phyloP scores from a whole-genome alignment of 352 stramenopile species.

The Phytophthora sp. region DNA sequence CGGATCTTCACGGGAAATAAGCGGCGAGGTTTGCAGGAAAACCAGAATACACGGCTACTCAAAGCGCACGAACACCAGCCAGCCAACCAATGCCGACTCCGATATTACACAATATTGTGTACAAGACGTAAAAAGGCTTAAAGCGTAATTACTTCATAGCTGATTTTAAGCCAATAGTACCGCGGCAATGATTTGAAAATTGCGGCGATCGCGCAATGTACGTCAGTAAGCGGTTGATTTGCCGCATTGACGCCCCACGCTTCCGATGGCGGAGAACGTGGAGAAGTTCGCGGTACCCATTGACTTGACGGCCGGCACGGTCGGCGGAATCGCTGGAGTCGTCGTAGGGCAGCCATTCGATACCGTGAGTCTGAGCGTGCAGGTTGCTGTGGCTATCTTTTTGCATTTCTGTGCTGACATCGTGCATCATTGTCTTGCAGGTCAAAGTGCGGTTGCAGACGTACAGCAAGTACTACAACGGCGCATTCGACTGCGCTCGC shows the following conservation, averaged over 20 bases:
- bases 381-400: background rate
- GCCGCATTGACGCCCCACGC: constrained; percentile 5
- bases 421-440: constrained; percentile 31
- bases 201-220: background rate
- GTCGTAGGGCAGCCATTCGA: constrained; percentile 70
- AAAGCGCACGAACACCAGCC: constrained; percentile 12
- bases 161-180: constrained; percentile 17
- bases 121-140: constrained; percentile 9
- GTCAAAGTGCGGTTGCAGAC: constrained; percentile 73
- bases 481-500: constrained; percentile 52
- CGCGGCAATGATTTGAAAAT: background rate
- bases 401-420: constrained; percentile 2
- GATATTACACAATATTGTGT: constrained; percentile 29
- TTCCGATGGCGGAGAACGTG: constrained; percentile 36
- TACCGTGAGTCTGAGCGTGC: constrained; percentile 38
- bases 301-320: constrained; percentile 53
- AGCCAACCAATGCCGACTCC: constrained; percentile 39
- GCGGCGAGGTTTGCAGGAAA: constrained; percentile 53
- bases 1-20: constrained; percentile 85
- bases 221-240: constrained; percentile 19
- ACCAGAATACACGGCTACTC: constrained; percentile 47
- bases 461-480: constrained; percentile 58
- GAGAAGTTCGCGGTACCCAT: constrained; percentile 47
- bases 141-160: constrained; percentile 26
- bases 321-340: constrained; percentile 60